Evolutionary conservation across 176 grass and related monocot genomes (phyloP).

Genomic region (Hsuehochloa calcarea): DNA sequence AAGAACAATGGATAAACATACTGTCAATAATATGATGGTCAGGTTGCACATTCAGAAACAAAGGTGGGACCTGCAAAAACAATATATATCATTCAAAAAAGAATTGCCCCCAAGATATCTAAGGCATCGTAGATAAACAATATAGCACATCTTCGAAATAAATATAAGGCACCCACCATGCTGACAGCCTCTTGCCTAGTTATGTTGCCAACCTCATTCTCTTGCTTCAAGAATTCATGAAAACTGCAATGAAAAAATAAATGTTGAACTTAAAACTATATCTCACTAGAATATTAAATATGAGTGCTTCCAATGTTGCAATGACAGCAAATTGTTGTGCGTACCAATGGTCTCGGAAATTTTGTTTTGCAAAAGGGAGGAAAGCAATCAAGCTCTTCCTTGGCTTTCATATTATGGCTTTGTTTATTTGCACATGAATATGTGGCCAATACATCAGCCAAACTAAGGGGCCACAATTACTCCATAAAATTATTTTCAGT

Average conservation of each 20-base stretch:
- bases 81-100: constrained; percentile 23
- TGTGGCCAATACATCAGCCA: background rate
- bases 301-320: background rate
- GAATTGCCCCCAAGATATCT: background rate
- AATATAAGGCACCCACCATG: constrained; percentile 66
- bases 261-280: too few species aligned
- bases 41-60: constrained; percentile 90
- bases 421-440: background rate
- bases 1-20: constrained; percentile 44
- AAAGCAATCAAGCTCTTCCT: background rate
- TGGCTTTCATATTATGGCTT: background rate
- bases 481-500: constrained; percentile 1
- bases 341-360: background rate
- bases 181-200: constrained; percentile 99
- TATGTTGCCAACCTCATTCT: constrained; percentile 98
- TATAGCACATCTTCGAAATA: background rate
- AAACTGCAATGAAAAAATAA: too few species aligned
- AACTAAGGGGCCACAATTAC: background rate
- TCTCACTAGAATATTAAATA: too few species aligned
- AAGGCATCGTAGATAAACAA: constrained; percentile 17
- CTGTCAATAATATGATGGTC: constrained; percentile 96
- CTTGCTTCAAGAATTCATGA: constrained; percentile 52
- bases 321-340: background rate
- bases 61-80: constrained; percentile 79
- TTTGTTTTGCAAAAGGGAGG: background rate